Base-by-base conservation (phyloP, 192 early-diverging fungal genomes). In the Geosiphon pyriformis region DNA sequence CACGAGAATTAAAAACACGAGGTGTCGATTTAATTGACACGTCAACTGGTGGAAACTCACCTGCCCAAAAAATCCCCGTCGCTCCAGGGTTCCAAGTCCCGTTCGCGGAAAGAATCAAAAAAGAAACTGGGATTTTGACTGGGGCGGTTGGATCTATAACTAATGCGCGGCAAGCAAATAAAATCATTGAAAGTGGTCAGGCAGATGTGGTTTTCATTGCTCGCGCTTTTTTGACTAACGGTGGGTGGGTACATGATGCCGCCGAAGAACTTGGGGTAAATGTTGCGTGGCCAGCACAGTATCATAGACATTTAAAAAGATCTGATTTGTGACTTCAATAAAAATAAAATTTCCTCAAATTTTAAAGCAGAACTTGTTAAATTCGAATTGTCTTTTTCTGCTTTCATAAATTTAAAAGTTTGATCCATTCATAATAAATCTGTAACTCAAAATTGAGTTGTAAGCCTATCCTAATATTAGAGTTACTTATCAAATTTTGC, bases 11-110 rank as follows among this genome's bases (percentile, higher is more conserved):
- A 18, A 71, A 78, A 4, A 68, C 62, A 0, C 75, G 81, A 15
- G 94, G 93, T 31, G 87, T 96, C 0, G 95, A 98, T 73, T 70
- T 95, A n/a, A 62, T 96, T 31, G 92, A 96, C 70, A 80, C 81
- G 59, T 95, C 93, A 6, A 79, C 87, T 1, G 90, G 89, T 42
- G 95, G 90, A 15, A 87, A 79, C 67, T 78, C 77, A 22, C 78
- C 87, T 7, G 46, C 61, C 17, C 82, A 84, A 53, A 62, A 75
- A 50, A 84, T 87, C 51, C 51, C 72, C 1, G 49, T 80, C n/a
- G 67, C 33, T 0, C 77, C 72, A 4, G 75, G 74, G 0, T 90
- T 85, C 78, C 89, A 87, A 61, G 91, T 93, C 17, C 87, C 85
- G 1, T 89, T 91, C 65, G 74, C 91, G 0, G 76, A 85, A 23